Evolutionary conservation across 2,329 filamentous ascomycete species (phyloP).

Genomic region (Amauroascus niger): DNA sequence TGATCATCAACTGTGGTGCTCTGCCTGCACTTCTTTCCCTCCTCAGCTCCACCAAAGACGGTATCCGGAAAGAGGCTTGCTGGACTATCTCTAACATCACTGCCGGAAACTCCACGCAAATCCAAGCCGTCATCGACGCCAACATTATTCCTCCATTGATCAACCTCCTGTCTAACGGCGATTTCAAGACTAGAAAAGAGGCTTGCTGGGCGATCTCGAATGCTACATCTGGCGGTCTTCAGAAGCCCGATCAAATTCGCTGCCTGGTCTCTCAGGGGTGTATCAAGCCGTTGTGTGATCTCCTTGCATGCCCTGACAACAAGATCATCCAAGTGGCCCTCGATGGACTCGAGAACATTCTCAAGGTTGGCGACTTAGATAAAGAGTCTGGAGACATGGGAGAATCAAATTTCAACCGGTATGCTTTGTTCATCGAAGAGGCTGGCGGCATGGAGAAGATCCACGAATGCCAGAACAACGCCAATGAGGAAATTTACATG

Average conservation of each 20-base stretch:
- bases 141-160: constrained; percentile 96
- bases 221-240: constrained; percentile 89
- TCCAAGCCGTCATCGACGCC: constrained; percentile 91
- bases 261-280: constrained; percentile 89
- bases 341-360: constrained; percentile 95
- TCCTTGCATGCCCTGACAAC: constrained; percentile 93
- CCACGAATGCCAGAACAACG: constrained; percentile 98
- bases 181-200: constrained; percentile 98
- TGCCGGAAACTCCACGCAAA: constrained; percentile 93
- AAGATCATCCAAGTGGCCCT: constrained; percentile 99
- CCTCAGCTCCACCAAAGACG: constrained; percentile 93
- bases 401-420: constrained; percentile 66
- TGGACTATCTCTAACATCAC: constrained; percentile 99
- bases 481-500: constrained; percentile 99
- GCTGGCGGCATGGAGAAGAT: constrained; percentile 99
- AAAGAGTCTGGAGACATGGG: constrained; percentile 62
- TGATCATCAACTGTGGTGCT: constrained; percentile 97
- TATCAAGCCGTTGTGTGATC: constrained; percentile 93
- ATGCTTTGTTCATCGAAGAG: constrained; percentile 96
- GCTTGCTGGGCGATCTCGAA: constrained; percentile 99
- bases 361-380: constrained; percentile 98
- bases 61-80: constrained; percentile 97
- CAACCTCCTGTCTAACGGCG: constrained; percentile 88
- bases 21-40: constrained; percentile 86
- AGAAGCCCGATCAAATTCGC: constrained; percentile 97